These are phyloP conservation scores for Arthrobotrys pseudoclavata DNA, from an alignment of 2,329 filamentous ascomycete genomes.

Conservation along the genomic window DNA sequence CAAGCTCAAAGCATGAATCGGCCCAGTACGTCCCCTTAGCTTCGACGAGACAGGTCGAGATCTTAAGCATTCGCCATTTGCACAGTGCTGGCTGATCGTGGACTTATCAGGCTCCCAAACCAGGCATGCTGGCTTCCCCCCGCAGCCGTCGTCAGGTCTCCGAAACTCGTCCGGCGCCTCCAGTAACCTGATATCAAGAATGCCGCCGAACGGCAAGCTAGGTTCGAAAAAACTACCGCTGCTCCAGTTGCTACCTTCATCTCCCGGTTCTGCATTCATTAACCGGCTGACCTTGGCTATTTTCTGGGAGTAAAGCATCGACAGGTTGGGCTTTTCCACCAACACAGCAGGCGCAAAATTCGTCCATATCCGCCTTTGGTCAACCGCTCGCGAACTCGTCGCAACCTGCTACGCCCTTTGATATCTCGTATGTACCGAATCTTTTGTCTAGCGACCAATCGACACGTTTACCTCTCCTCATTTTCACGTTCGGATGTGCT, in stretches of 20 bases:
- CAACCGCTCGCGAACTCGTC: conserved; percentile 51
- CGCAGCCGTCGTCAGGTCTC: conserved; percentile 53
- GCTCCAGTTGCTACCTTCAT: background rate
- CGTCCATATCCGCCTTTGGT: conserved; percentile 51
- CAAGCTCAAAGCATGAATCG: conserved; percentile 45
- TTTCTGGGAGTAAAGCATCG: conserved; percentile 40
- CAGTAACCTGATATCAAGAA: conserved; percentile 52
- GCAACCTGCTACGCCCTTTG: conserved; percentile 56
- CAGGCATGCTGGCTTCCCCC: conserved; percentile 55
- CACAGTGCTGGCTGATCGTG: conserved; percentile 29
- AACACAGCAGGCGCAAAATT: conserved; percentile 51
- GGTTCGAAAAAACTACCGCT: conserved; percentile 23
- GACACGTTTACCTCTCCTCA: background rate
- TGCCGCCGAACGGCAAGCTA: conserved; percentile 59
- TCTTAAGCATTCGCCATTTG: background rate
- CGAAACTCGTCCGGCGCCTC: conserved; percentile 49
- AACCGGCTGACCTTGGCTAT: conserved; percentile 13
- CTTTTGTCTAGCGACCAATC: conserved; percentile 4
- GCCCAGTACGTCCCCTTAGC: conserved; percentile 39
- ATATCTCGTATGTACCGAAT: conserved; percentile 58
- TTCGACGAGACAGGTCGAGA: conserved; percentile 4
- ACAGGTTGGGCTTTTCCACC: conserved; percentile 56
- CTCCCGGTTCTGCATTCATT: background rate
- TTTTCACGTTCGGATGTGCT: background rate
- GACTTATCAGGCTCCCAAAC: conserved; percentile 54